Evolutionary conservation across 306 rosid species (phyloP), one percentile per base, ranked within the genome.

Genomic region (Castanea sativa): DNA sequence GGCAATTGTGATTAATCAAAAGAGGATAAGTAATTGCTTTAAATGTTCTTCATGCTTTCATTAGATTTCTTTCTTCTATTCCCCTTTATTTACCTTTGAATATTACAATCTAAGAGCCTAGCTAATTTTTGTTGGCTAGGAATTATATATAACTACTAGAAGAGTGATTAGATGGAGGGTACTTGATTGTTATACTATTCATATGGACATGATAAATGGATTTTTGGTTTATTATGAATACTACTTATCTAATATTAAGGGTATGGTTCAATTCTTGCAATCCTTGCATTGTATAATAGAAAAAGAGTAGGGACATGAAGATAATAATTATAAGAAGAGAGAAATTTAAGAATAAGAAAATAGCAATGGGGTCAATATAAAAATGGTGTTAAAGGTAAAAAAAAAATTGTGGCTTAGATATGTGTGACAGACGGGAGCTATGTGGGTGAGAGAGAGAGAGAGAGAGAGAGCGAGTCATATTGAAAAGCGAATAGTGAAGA

Each of bases 241-340:
- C 58, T 55, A 5, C 58, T 55, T 14, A 18, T 55, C 16, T 15
- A 55, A 55, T 55, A 25, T 25, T 76, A 86, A 88, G 87, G 87
- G 82, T 79, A 87, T 81, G 89, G 85, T 84, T 85, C 86, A 75
- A 81, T 87, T 91, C 97, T 92, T 85, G 88, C 92, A 81, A 85
- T 84, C 85, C 92, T 74, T 90, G 75, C 84, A 80, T 76, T 73
- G 67, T 59, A 76, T 61, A 49, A 53, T 73, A 35, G 38, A 68
- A 76, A 85, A 72, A 71, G 49, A 63, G 70, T 55, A 57, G 20
- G 27, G 7, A 67, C 79, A 58, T 49, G 68, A 74, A 32, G 64
- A 53, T 79, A 70, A 30, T 41, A 63, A 68, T 83, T 77, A 19
- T 71, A 71, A 16, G 60, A 76, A 19, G 77, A 74, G 56, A 49